A percentile compares a stretch with the other conserved stretches of the same genome.
These are phyloP conservation scores for Cryptococcus floricola DNA, from an alignment of 1,284 basidiomycete species.

Conservation along the genomic window DNA sequence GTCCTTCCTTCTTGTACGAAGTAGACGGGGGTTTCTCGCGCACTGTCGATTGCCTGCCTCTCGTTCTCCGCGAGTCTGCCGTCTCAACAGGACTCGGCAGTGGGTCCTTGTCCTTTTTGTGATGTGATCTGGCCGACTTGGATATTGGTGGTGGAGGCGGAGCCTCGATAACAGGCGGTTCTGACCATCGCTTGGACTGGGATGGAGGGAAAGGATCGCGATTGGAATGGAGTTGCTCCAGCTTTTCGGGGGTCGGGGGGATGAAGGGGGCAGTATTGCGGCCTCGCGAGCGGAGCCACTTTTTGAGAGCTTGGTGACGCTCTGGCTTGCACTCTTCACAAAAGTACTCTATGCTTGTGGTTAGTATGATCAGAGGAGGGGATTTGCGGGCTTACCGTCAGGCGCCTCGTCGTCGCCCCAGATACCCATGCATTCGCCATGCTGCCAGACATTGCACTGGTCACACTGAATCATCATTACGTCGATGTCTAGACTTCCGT, in stretches of 20 bases:
- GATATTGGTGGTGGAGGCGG: conserved; percentile 12
- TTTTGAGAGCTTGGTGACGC: conserved; percentile 70
- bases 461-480: conserved; percentile 96
- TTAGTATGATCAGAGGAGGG: not conserved
- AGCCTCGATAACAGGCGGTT: conserved; percentile 10
- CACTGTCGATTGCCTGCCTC: conserved; percentile 6
- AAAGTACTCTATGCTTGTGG: conserved; percentile 58
- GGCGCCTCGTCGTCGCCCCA: conserved; percentile 76
- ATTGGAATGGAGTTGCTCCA: conserved; percentile 29
- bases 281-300: conserved; percentile 53
- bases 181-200: conserved; percentile 47
- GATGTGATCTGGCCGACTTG: conserved; percentile 33
- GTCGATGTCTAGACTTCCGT: conserved; percentile 59
- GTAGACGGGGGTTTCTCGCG: conserved; percentile 12
- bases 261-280: conserved; percentile 37
- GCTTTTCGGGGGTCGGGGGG: conserved; percentile 39
- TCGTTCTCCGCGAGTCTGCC: conserved; percentile 9
- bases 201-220: conserved; percentile 42
- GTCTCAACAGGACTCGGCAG: conserved; percentile 7
- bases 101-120: conserved; percentile 19
- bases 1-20: conserved; percentile 7
- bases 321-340: conserved; percentile 93
- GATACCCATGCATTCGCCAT: conserved; percentile 94
- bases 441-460: conserved; percentile 96
- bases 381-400: conserved; percentile 57